Percentiles rank a stretch among this genome's conserved stretches.
These are phyloP conservation scores for Parafenestella ontariensis DNA, from an alignment of 2,329 filamentous ascomycete genomes.

Conservation along the genomic window DNA sequence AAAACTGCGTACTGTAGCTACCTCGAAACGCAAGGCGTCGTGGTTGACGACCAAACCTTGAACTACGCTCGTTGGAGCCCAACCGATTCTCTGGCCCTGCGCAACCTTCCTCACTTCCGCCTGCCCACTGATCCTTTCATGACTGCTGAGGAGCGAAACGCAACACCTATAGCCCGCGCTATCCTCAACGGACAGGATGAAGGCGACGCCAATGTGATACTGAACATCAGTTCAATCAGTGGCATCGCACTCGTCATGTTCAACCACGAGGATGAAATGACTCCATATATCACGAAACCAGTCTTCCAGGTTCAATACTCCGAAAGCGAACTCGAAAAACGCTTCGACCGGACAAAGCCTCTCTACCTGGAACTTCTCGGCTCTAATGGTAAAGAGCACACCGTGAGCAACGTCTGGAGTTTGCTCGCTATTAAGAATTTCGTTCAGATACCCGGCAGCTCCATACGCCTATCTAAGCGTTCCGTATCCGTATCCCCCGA, in stretches of 20 bases:
- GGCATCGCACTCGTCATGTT: slow-evolving; percentile 41
- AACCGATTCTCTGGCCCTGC: slow-evolving; percentile 39
- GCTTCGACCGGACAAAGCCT: slow-evolving; percentile 37
- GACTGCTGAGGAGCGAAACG: slow-evolving; percentile 13
- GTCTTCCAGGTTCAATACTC: slow-evolving; percentile 24
- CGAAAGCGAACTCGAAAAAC: slow-evolving; percentile 36
- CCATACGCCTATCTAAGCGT: slow-evolving; percentile 50
- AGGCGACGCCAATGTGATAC: slow-evolving; percentile 19
- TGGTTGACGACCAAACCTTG: slow-evolving; percentile 16
- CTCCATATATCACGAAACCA: slow-evolving; percentile 23
- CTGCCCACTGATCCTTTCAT: slow-evolving; percentile 30
- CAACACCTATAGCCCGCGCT: slow-evolving; percentile 4
- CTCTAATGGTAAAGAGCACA: slow-evolving; percentile 52
- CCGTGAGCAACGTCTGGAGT: slow-evolving; percentile 44
- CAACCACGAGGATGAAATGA: slow-evolving; percentile 23
- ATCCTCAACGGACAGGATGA: slow-evolving; percentile 18
- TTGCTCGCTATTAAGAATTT: slow-evolving; percentile 36
- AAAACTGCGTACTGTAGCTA: slow-evolving; percentile 23
- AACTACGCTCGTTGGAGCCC: slow-evolving; percentile 44
- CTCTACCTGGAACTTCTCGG: slow-evolving; percentile 46
- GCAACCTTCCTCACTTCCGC: slow-evolving; percentile 35
- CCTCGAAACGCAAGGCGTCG: not conserved
- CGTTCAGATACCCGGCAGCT: slow-evolving; percentile 51
- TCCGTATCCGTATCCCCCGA: slow-evolving; percentile 36
- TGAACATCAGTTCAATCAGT: slow-evolving; percentile 27